Conservation (phyloP, 345 rosid genomes). For the Citrus hindsii region DNA sequence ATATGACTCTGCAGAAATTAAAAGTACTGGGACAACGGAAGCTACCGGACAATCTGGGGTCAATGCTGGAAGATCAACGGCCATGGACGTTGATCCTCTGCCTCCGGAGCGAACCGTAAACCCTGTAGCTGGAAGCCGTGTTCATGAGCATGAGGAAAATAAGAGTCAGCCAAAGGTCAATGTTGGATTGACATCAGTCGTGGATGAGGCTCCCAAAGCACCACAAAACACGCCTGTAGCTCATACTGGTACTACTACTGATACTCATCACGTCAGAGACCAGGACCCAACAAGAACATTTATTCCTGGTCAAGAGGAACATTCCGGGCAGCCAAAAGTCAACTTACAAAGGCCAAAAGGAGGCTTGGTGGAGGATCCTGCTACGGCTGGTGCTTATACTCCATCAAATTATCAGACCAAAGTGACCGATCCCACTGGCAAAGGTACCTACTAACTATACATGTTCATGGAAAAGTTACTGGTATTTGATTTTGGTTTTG, state of each 20-base stretch:
- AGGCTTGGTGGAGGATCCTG: constrained; percentile 55
- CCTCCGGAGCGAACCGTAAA: constrained; percentile 21
- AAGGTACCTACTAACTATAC: constrained; percentile 24
- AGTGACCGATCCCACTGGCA: constrained; percentile 39
- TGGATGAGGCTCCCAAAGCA: constrained; percentile 27
- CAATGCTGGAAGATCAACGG: constrained; percentile 19
- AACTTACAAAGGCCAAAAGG: constrained; percentile 34
- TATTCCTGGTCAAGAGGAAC: constrained; percentile 23
- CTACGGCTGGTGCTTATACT: constrained; percentile 8
- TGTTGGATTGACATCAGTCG: constrained; percentile 4
- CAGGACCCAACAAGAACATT: constrained; percentile 27
- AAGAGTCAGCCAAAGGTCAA: constrained; percentile 14
- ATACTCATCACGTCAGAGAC: constrained; percentile 14
- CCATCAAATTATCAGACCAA: constrained; percentile 60
- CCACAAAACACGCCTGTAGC: constrained; percentile 32
- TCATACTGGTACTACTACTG: constrained; percentile 4
- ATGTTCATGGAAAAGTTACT: not conserved
- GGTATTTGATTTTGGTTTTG: not conserved
- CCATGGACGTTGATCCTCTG: constrained; percentile 22
- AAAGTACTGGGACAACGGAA: constrained; percentile 23
- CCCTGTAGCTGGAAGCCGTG: not conserved
- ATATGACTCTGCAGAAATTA: constrained; percentile 23
- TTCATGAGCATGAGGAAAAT: not conserved
- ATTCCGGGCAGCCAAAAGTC: constrained; percentile 32
- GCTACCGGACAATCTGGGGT: constrained; percentile 18